Conservation (phyloP, 495 filamentous ascomycete genomes). For the Opeltia flavorubescens region DNA sequence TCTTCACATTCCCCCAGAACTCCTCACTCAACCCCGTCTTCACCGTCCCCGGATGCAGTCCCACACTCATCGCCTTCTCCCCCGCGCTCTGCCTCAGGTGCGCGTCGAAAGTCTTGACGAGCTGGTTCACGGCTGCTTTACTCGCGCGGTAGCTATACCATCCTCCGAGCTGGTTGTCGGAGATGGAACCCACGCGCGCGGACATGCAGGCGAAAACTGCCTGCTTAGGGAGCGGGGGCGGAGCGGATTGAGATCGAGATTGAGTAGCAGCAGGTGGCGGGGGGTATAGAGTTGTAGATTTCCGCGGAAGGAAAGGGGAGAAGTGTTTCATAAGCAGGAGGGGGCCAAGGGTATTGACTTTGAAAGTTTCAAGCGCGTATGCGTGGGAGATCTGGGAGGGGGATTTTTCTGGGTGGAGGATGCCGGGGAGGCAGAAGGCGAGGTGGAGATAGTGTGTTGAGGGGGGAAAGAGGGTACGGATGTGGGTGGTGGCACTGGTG, state of each 20-base stretch:
- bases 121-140: constrained; percentile 57
- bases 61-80: constrained; percentile 47
- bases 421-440: constrained; percentile 55
- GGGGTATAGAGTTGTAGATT: constrained; percentile 15
- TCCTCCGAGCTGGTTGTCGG: constrained; percentile 55
- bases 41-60: constrained; percentile 75
- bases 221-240: constrained; percentile 24
- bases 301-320: constrained; percentile 38
- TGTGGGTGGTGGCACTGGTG: constrained; percentile 21
- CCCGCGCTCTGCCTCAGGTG: constrained; percentile 39
- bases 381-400: constrained; percentile 44
- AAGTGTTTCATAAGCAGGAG: constrained; percentile 67
- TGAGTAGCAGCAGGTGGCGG: too few relatives aligned
- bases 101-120: constrained; percentile 62
- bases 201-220: constrained; percentile 58
- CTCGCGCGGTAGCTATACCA: constrained; percentile 65
- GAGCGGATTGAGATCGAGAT: too few relatives aligned
- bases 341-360: constrained; percentile 58
- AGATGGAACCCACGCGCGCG: constrained; percentile 60
- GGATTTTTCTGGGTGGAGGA: constrained; percentile 62
- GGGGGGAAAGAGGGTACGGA: constrained; percentile 14
- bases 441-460: constrained; percentile 38
- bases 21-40: constrained; percentile 58
- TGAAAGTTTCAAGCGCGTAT: constrained; percentile 44
- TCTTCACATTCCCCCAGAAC: constrained; percentile 48